Conservation (phyloP, 2,329 filamentous ascomycete species). For the Colletotrichum magnum region DNA sequence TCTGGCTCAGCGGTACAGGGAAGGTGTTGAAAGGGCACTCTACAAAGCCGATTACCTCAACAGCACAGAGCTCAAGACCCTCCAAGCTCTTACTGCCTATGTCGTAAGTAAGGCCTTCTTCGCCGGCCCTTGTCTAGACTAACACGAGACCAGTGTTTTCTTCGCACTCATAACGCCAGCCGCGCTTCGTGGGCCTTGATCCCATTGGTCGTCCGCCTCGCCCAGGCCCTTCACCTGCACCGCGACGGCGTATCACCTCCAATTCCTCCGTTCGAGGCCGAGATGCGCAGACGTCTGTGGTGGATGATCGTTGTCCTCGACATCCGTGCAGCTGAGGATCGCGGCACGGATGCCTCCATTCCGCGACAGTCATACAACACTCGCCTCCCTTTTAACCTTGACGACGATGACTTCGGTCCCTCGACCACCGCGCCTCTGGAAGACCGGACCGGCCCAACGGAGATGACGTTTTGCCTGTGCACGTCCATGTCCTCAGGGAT, state of each 20-base stretch:
- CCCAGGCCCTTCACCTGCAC: constrained; percentile 58
- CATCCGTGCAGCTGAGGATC: constrained; percentile 66
- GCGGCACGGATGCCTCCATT: constrained; percentile 63
- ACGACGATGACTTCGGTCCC: constrained; percentile 66
- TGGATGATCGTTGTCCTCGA: constrained; percentile 76
- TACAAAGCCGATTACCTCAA: constrained; percentile 60
- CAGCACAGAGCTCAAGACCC: constrained; percentile 53
- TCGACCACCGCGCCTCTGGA: constrained; percentile 51
- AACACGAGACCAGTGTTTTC: constrained; percentile 47
- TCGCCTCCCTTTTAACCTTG: constrained; percentile 64
- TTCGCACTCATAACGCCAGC: constrained; percentile 54
- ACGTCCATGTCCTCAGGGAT: constrained; percentile 56
- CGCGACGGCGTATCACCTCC: constrained; percentile 55
- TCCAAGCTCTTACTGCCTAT: constrained; percentile 60
- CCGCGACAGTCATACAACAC: constrained; percentile 61
- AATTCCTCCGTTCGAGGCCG: constrained; percentile 65
- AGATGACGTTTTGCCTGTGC: constrained; percentile 58
- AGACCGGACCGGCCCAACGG: constrained; percentile 55
- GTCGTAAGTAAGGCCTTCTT: constrained; percentile 44
- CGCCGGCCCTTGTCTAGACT: background rate
- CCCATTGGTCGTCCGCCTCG: constrained; percentile 58
- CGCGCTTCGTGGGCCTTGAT: constrained; percentile 60
- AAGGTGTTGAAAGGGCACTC: constrained; percentile 55
- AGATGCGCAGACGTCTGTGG: constrained; percentile 74
- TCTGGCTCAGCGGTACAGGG: constrained; percentile 50